Evolutionary conservation across 257 asterid species (phyloP).

Genomic region (Solanum ossicruentum): DNA sequence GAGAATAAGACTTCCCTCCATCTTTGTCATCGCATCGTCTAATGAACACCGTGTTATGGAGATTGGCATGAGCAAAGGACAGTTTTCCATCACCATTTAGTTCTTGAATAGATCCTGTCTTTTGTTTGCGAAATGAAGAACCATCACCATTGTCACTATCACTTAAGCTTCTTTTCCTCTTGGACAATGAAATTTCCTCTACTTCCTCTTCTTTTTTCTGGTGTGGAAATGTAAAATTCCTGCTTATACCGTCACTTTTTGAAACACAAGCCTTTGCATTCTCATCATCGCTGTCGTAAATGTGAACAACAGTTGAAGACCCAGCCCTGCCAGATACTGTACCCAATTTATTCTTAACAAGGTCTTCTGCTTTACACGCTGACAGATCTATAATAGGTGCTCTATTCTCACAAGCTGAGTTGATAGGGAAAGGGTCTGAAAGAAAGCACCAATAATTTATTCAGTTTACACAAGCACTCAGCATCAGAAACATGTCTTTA

Average conservation of each 20-base stretch:
- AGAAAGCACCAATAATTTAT: background rate
- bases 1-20: background rate
- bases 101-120: background rate
- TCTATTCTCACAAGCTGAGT: background rate
- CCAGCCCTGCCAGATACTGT: background rate
- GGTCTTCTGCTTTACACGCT: background rate
- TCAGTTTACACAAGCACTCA: background rate
- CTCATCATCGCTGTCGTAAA: constrained; percentile 4
- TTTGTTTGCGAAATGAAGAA: background rate
- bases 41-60: background rate
- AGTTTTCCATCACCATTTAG: background rate
- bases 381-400: background rate
- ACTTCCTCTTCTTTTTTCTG: background rate
- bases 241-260: background rate
- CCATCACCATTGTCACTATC: background rate
- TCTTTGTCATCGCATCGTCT: background rate
- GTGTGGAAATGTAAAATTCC: background rate
- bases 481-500: background rate
- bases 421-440: background rate
- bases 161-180: constrained; percentile 1
- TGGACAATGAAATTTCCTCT: background rate
- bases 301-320: background rate
- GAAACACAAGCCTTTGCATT: background rate
- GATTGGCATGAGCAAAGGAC: background rate
- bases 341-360: background rate